phyloP scores from a whole-genome alignment of 495 filamentous ascomycete species.

The Penicillium verhagenii region DNA sequence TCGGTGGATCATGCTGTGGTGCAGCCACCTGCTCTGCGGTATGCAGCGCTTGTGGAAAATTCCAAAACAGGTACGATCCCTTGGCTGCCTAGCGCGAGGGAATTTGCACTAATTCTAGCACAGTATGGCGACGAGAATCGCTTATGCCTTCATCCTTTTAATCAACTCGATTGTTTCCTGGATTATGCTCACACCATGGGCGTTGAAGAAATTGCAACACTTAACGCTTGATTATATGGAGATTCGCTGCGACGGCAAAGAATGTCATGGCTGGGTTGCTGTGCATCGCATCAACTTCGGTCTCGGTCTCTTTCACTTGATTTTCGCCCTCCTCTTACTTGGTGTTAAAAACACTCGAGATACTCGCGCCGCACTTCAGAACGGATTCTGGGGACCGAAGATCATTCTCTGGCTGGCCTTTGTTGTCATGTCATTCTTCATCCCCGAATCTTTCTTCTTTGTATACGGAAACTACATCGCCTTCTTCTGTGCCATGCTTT shows the following conservation, averaged over 20 bases:
- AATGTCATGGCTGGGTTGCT: slow-evolving; percentile 93
- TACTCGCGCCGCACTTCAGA: slow-evolving; percentile 84
- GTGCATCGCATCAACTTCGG: slow-evolving; percentile 98
- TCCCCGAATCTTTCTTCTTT: slow-evolving; percentile 93
- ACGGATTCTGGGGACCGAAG: slow-evolving; percentile 91
- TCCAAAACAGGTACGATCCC: slow-evolving; percentile 75
- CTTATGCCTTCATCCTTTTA: slow-evolving; percentile 92
- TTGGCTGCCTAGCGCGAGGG: slow-evolving; percentile 2
- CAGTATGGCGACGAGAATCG: slow-evolving; percentile 95
- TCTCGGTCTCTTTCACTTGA: slow-evolving; percentile 87
- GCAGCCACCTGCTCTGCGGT: slow-evolving; percentile 93
- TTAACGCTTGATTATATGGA: slow-evolving; percentile 92
- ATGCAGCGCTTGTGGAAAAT: slow-evolving; percentile 93
- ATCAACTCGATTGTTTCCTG: slow-evolving; percentile 95
- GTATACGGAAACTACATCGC: slow-evolving; percentile 95
- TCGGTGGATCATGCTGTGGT: slow-evolving; percentile 85
- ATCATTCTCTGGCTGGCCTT: slow-evolving; percentile 82
- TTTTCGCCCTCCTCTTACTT: slow-evolving; percentile 78
- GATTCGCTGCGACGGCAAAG: slow-evolving; percentile 83
- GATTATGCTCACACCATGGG: slow-evolving; percentile 99
- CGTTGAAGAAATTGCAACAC: slow-evolving; percentile 89
- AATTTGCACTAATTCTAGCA: slow-evolving; percentile 13
- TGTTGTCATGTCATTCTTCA: slow-evolving; percentile 90
- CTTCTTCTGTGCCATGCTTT: slow-evolving; percentile 84
- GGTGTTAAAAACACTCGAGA: slow-evolving; percentile 87